Conservation (phyloP, 495 filamentous ascomycete genomes). For the Trypethelium eluteriae region DNA sequence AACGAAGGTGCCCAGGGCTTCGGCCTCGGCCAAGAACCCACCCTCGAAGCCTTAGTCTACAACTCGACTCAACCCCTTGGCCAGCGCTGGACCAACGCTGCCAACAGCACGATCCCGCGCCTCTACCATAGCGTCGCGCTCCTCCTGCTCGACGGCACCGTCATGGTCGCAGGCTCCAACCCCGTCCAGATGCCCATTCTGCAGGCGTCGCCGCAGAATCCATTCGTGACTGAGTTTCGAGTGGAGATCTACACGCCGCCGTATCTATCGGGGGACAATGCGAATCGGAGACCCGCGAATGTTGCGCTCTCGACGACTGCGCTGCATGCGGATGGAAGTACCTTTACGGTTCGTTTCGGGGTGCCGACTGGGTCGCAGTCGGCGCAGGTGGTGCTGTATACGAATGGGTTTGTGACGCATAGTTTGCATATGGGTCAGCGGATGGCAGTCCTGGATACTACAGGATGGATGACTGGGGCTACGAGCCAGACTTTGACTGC, state of each 20-base stretch:
- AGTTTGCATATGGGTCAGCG: constrained; percentile 57
- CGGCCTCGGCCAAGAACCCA: constrained; percentile 45
- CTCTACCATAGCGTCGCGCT: constrained; percentile 54
- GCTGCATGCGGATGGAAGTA: constrained; percentile 40
- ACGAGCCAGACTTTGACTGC: constrained; percentile 44
- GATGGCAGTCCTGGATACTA: constrained; percentile 48
- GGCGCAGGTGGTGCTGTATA: constrained; percentile 45
- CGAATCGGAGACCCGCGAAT: constrained; percentile 42
- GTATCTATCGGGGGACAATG: constrained; percentile 48
- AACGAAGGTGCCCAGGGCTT: constrained; percentile 54
- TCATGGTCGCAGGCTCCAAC: constrained; percentile 53
- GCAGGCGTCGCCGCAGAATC: constrained; percentile 32
- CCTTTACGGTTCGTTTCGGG: constrained; percentile 45
- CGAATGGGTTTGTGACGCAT: constrained; percentile 57
- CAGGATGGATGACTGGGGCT: constrained; percentile 40
- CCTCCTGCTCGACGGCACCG: constrained; percentile 50
- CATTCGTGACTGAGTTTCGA: constrained; percentile 51
- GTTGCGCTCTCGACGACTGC: constrained; percentile 38
- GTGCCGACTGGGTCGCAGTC: constrained; percentile 30
- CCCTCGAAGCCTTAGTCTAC: constrained; percentile 52
- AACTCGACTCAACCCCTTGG: constrained; percentile 45
- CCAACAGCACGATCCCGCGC: constrained; percentile 44
- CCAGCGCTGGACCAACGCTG: constrained; percentile 45
- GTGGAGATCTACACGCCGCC: constrained; percentile 56
- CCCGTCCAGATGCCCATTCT: constrained; percentile 52